Conservation (phyloP, 192 early-diverging fungal genomes). For the Diversispora epigaea region DNA sequence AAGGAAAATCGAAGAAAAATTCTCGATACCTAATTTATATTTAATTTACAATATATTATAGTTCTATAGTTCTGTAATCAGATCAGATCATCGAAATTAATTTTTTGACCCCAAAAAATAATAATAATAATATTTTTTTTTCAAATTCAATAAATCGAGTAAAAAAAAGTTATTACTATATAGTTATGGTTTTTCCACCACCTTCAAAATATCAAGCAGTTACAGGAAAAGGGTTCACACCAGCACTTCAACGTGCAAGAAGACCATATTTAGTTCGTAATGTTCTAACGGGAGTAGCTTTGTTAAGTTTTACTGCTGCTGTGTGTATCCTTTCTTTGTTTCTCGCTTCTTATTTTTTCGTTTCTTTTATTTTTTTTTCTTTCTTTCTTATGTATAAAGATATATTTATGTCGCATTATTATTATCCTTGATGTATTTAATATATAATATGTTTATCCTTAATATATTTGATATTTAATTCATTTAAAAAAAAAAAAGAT, state of each 20-base stretch:
- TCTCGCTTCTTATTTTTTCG: background rate
- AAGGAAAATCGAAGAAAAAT: too few species aligned
- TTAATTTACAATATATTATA: too few species aligned
- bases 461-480: background rate
- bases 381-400: too few species aligned
- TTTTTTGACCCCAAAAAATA: too few species aligned
- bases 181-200: background rate
- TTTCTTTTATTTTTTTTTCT: background rate
- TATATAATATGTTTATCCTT: background rate
- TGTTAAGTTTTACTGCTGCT: constrained; percentile 51
- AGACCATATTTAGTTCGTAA: constrained; percentile 53
- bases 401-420: background rate
- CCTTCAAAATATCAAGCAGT: constrained; percentile 33
- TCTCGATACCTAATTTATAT: too few species aligned
- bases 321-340: constrained; percentile 46
- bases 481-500: constrained; percentile 38
- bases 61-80: too few species aligned
- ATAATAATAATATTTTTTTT: too few species aligned
- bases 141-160: background rate
- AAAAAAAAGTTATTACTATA: background rate
- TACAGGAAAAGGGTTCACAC: constrained; percentile 47
- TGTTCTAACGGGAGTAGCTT: constrained; percentile 45
- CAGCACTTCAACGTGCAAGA: constrained; percentile 57
- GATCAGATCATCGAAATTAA: too few species aligned
- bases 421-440: background rate